Percentiles rank a stretch among this genome's conserved stretches.
Evolutionary conservation across 495 filamentous ascomycete genomes (phyloP).

Genomic region (Lichina pygmaea): DNA sequence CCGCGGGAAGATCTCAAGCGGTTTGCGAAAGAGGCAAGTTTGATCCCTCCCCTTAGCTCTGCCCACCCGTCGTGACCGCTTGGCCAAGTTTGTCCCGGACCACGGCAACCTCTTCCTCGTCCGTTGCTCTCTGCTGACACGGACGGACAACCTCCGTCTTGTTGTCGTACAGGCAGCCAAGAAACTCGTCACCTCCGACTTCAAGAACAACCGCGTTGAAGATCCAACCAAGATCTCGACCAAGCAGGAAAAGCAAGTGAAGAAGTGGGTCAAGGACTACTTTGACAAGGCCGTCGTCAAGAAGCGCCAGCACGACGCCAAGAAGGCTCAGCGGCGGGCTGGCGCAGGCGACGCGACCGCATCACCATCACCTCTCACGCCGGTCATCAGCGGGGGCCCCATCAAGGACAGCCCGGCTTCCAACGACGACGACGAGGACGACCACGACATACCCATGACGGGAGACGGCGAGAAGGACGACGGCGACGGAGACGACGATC

Average conservation of each 20-base stretch:
- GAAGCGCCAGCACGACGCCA: constrained; percentile 38
- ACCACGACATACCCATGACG: constrained; percentile 4
- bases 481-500: background rate
- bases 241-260: constrained; percentile 58
- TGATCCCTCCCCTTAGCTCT: background rate
- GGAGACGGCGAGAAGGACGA: constrained; percentile 6
- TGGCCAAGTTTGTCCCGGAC: constrained; percentile 1
- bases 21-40: constrained; percentile 50
- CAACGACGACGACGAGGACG: background rate
- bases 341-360: background rate
- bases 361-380: background rate
- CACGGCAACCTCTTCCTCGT: background rate
- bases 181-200: constrained; percentile 71
- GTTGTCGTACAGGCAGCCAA: constrained; percentile 28
- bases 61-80: background rate
- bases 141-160: too few species aligned
- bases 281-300: constrained; percentile 67
- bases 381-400: background rate
- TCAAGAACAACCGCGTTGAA: constrained; percentile 56
- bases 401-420: too few species aligned
- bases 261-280: constrained; percentile 52
- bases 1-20: constrained; percentile 72
- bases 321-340: constrained; percentile 21
- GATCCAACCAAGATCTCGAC: constrained; percentile 58
- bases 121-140: too few species aligned